Evolutionary conservation across 177 flowering plant species (phyloP).

Genomic region (Vitis hybrid): DNA sequence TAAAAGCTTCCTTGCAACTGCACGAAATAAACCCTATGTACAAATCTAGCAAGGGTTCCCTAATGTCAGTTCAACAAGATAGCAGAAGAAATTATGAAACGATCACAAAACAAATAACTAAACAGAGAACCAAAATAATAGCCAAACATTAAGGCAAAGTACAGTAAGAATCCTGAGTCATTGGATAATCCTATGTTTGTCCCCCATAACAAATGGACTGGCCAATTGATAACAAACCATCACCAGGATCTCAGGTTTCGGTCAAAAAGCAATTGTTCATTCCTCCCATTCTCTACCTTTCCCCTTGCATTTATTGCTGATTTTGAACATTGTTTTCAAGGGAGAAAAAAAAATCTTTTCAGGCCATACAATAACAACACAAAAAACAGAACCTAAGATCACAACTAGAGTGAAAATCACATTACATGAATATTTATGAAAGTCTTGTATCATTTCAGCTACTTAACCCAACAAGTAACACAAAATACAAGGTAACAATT

Average conservation of each 20-base stretch:
- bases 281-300: not conserved
- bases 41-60: not conserved
- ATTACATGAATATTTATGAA: no score
- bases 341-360: no score
- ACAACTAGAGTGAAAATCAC: no score
- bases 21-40: not conserved
- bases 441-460: not conserved
- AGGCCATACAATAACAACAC: not conserved
- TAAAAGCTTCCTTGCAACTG: no score
- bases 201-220: not conserved
- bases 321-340: not conserved
- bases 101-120: no score
- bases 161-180: no score
- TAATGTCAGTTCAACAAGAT: not conserved
- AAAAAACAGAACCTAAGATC: not conserved
- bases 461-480: not conserved
- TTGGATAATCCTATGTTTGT: no score
- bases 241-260: not conserved
- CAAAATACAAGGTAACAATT: not conserved
- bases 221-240: not conserved
- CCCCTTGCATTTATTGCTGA: not conserved
- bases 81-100: not conserved
- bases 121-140: no score
- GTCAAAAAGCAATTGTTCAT: not conserved
- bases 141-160: no score